Evolutionary conservation across 2,329 filamentous ascomycete genomes (phyloP).

Genomic region (Knoxdaviesia capensis): DNA sequence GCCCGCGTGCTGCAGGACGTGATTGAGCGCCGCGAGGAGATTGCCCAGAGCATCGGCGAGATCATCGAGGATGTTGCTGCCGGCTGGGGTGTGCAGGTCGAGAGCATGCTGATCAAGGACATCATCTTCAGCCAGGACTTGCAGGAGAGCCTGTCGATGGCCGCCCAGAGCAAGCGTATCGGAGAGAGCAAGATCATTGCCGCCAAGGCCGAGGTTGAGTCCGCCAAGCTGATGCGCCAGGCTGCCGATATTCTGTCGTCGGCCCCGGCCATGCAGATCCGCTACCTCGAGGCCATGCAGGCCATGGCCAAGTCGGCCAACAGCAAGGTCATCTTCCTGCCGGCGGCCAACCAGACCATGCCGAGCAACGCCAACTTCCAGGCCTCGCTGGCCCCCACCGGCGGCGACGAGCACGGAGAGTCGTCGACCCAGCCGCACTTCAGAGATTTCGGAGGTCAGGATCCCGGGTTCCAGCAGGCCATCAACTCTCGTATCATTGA

Average conservation of each 20-base stretch:
- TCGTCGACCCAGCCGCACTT: constrained; percentile 22
- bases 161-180: constrained; percentile 93
- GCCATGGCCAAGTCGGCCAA: constrained; percentile 91
- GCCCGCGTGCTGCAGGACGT: constrained; percentile 92
- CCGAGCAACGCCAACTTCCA: constrained; percentile 13
- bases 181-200: constrained; percentile 98
- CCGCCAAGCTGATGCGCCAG: constrained; percentile 80
- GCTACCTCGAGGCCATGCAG: constrained; percentile 97
- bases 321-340: constrained; percentile 73
- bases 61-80: constrained; percentile 92
- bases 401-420: constrained; percentile 12
- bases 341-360: constrained; percentile 35
- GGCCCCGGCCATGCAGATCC: constrained; percentile 93
- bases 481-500: constrained; percentile 69
- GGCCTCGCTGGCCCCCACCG: constrained; percentile 16
- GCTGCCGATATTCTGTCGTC: constrained; percentile 84
- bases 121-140: constrained; percentile 93
- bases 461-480: constrained; percentile 52
- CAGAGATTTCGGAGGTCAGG: constrained; percentile 30
- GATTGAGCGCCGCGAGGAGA: constrained; percentile 93
- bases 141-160: constrained; percentile 94
- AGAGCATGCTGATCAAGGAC: constrained; percentile 98
- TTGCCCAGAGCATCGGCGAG: constrained; percentile 84
- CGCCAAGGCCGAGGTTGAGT: constrained; percentile 90
- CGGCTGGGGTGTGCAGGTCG: constrained; percentile 89